Conservation (phyloP, 2,329 filamentous ascomycete species). For the Exserohilum turcica region DNA sequence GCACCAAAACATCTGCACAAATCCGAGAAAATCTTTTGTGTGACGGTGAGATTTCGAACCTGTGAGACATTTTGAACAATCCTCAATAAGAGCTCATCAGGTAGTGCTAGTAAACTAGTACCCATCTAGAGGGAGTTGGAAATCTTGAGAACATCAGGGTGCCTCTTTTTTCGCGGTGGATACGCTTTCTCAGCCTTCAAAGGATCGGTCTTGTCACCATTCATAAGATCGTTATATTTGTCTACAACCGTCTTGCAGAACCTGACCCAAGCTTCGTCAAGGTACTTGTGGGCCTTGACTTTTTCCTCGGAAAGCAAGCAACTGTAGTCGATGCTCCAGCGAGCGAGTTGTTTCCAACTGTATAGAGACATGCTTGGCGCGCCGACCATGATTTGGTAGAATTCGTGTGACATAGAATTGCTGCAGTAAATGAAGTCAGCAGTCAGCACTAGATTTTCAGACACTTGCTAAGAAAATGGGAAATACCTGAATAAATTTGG, state of each 20-base stretch:
- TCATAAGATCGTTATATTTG: conserved; percentile 33
- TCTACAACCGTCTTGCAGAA: conserved; percentile 62
- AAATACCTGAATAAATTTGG: conserved; percentile 70
- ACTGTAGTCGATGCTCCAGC: conserved; percentile 55
- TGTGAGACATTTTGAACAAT: no score
- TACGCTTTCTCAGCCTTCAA: conserved; percentile 12
- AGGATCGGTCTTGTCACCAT: neutral
- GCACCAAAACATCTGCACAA: no score
- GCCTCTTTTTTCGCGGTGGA: neutral
- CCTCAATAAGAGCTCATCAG: no score
- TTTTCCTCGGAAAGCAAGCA: conserved; percentile 50
- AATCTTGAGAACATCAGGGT: neutral
- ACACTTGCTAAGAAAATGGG: neutral
- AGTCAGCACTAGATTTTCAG: no score
- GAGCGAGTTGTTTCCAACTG: conserved; percentile 69
- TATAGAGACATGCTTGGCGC: conserved; percentile 68
- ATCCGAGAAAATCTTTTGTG: no score
- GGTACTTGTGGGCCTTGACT: conserved; percentile 50
- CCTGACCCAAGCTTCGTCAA: conserved; percentile 61
- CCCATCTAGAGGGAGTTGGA: no score
- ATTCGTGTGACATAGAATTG: conserved; percentile 74
- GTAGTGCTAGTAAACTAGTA: no score
- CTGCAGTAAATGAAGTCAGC: conserved; percentile 51
- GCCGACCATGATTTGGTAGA: conserved; percentile 76
- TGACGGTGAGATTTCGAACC: no score